Evolutionary conservation across 225 moss, liverwort and hornwort species (phyloP).

Genomic region (Antitrichia curtipendula): DNA sequence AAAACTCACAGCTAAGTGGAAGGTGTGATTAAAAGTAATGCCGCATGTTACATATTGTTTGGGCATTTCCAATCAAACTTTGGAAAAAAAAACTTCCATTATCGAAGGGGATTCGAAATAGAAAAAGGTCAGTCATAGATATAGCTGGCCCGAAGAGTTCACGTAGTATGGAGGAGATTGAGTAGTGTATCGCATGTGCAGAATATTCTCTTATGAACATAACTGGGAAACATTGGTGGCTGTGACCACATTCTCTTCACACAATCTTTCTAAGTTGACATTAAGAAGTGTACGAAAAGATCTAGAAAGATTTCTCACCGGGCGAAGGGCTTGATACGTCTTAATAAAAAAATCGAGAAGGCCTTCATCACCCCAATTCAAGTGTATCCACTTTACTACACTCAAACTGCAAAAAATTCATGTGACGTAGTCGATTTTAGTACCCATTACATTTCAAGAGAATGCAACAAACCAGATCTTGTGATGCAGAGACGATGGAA

Average conservation of each 20-base stretch:
- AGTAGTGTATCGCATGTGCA: not conserved
- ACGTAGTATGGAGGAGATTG: not conserved
- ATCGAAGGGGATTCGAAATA: not conserved
- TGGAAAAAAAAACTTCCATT: not conserved
- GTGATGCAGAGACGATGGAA: not conserved
- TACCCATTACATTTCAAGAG: not conserved
- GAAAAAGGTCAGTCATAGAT: not conserved
- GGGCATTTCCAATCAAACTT: not conserved
- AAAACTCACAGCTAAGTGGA: not conserved
- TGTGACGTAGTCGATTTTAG: not conserved
- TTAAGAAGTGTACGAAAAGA: not conserved
- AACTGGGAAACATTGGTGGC: not conserved
- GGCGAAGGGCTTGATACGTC: constrained; percentile 54
- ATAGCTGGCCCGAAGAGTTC: not conserved
- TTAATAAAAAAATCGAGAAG: constrained; percentile 63
- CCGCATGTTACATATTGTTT: not conserved
- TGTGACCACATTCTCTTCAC: not conserved
- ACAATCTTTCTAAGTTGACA: not conserved
- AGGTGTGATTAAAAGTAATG: not conserved
- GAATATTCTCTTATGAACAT: not conserved
- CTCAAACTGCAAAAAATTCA: constrained; percentile 68
- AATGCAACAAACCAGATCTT: not conserved
- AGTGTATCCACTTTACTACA: constrained; percentile 88
- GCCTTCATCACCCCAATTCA: constrained; percentile 95
- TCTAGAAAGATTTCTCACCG: constrained; percentile 24